Evolutionary conservation across 768 basidiomycete species (phyloP), one percentile per base, ranked within the genome.

Genomic region (Floccularia luteovirens): DNA sequence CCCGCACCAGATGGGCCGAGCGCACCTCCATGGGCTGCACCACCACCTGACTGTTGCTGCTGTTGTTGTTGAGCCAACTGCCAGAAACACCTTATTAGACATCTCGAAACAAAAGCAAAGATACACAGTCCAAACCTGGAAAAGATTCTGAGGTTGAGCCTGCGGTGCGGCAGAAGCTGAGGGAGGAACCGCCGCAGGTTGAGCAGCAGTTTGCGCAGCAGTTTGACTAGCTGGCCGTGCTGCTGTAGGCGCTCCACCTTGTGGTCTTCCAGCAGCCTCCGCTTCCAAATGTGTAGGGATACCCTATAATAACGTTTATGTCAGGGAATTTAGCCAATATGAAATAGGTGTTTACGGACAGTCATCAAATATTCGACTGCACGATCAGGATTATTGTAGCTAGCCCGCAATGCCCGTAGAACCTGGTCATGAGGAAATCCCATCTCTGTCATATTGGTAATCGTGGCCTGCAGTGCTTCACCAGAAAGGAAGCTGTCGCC

Each of bases 281-380:
- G 67, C 66, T 49, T 75, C 71, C 41, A 84, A 62, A 57, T 79
- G 79, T 24, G 74, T 66, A 3, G 91, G 88, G 46, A 92, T 90
- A 30, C 89, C 91, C 90, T 92, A 42, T 31, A 37, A 3, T 42
- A 41, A 17, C 20, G 16, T 8, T 8, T 7, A 41, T 41, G 42
- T 48, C 38, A 50, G 12, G 38, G 36, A 27, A 24, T n/a, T 27
- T 41, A 36, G 24, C 33, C 16, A 30, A 30, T 31, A 30, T 33
- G 28, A 34, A 48, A 35, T 10, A 7, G 30, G 39, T 21, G 14
- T 10, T 30, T 10, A 64, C 83, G 48, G 50, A 93, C 94, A 44
- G 56, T 94, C 77, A 98, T 83, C 41, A 99, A 66, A 61, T 99
- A 99, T 59, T 99, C 96, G n/a, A 91, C 94, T 5, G 96, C 96